Base-by-base conservation (phyloP, 2,329 filamentous ascomycete genomes). In the Rhynchosporium agropyri region DNA sequence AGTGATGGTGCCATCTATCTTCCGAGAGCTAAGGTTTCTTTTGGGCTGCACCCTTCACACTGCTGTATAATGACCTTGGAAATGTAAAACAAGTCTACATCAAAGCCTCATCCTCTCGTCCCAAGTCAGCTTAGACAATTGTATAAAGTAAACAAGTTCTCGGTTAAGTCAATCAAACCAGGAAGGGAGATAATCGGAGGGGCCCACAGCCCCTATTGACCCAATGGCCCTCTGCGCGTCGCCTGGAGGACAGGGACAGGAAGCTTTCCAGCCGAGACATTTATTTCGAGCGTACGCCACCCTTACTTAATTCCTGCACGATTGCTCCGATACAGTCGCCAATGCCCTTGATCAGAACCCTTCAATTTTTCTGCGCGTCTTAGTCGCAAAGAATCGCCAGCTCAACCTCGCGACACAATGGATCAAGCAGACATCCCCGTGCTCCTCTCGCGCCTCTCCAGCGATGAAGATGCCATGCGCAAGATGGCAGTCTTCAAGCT, bases 401-500 rank as follows among this genome's bases (percentile, higher is more conserved):
- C 15, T 43, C 26, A 31, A 28, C 40, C 28, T 48, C 48, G 26
- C 48, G 58, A 62, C 53, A 57, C 51, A 12, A 72, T 89, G 86
- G 86, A 89, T 73, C 85, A 88, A 78, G 84, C 84, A 71, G 86
- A 88, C 70, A 86, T 89, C 69, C 86, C 86, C 55, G 83, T 83
- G 75, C 81, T 89, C 69, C 79, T 89, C 70, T 80, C 84, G 78
- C 85, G 85, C 68, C 79, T 89, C 65, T 80, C 83, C 46, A 88
- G 85, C 77, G 84, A 88, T 70, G 86, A 97, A 78, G 95, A 99
- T 81, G 93, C 91, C 62, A 89, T 91, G 70, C 91, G 93, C 74
- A 99, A 99, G 78, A 97, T 98, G 91, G 95, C 95, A 65, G 95
- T 96, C 65, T 99, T 99, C 84, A 97, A 97, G 80, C 86, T 99